Percentiles rank a stretch among this genome's conserved stretches.
These are phyloP conservation scores for Parsonsia alboflavescens DNA, from an alignment of 257 asterid genomes.

Conservation along the genomic window DNA sequence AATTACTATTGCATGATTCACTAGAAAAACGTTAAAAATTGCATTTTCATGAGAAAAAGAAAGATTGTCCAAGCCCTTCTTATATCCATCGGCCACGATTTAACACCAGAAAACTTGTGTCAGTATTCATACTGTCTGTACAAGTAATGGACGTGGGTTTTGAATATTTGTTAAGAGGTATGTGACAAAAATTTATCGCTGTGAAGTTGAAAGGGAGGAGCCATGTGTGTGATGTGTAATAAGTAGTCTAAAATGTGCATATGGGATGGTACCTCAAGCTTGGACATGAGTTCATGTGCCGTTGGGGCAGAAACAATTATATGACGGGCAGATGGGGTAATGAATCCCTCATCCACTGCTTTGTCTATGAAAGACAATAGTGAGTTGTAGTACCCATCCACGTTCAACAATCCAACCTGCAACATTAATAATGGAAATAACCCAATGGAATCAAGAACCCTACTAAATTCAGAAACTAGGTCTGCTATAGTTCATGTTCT, in stretches of 20 bases:
- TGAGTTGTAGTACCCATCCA: slow-evolving; percentile 93
- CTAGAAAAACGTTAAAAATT: too few relatives aligned
- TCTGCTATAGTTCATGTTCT: background rate
- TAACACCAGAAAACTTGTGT: too few relatives aligned
- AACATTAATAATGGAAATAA: background rate
- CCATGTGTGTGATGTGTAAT: background rate
- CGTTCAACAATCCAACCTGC: slow-evolving; percentile 90
- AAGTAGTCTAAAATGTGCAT: background rate
- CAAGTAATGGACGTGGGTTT: too few relatives aligned
- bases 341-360: slow-evolving; percentile 92
- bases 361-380: slow-evolving; percentile 81
- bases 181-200: background rate
- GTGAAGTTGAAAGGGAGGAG: background rate
- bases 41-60: too few relatives aligned
- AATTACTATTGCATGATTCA: background rate
- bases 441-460: background rate
- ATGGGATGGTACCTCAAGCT: slow-evolving; percentile 65
- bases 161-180: background rate
- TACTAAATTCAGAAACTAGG: background rate
- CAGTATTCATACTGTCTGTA: too few relatives aligned
- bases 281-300: slow-evolving; percentile 86
- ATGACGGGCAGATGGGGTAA: slow-evolving; percentile 87
- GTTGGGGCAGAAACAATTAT: slow-evolving; percentile 88
- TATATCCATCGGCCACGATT: too few relatives aligned
- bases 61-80: too few relatives aligned